Evolutionary conservation across 2,329 filamentous ascomycete genomes (phyloP).

Genomic region (Diaporthe destruens): DNA sequence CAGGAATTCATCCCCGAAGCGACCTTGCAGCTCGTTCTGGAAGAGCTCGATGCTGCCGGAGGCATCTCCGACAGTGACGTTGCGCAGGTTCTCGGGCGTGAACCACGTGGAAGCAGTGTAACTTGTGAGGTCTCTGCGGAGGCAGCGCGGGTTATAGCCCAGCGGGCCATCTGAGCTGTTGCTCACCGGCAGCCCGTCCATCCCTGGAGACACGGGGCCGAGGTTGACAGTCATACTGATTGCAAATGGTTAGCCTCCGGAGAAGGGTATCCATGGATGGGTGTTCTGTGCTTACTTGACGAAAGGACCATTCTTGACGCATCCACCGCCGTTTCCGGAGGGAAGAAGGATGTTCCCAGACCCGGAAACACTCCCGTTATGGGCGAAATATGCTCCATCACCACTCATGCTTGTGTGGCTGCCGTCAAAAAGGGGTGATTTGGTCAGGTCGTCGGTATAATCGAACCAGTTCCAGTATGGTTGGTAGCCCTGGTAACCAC

Average conservation of each 20-base stretch:
- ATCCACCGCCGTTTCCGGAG: slow-evolving; percentile 34
- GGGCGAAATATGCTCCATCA: slow-evolving; percentile 19
- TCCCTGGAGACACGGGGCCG: slow-evolving; percentile 6
- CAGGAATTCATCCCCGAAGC: slow-evolving; percentile 47
- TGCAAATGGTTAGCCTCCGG: not conserved
- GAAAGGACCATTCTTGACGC: slow-evolving; percentile 30
- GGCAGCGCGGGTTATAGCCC: slow-evolving; percentile 46
- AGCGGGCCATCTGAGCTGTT: slow-evolving; percentile 34
- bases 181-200: not conserved
- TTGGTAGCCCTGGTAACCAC: slow-evolving; percentile 34
- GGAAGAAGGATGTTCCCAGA: slow-evolving; percentile 9
- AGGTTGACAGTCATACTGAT: slow-evolving; percentile 34
- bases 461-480: slow-evolving; percentile 38
- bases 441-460: not conserved
- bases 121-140: slow-evolving; percentile 45
- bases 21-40: slow-evolving; percentile 50
- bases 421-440: slow-evolving; percentile 32
- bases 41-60: slow-evolving; percentile 44
- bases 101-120: slow-evolving; percentile 43
- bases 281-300: slow-evolving; percentile 10
- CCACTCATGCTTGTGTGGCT: slow-evolving; percentile 33
- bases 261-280: too few relatives aligned
- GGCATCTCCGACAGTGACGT: slow-evolving; percentile 45
- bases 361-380: slow-evolving; percentile 24
- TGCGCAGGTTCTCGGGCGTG: slow-evolving; percentile 45